These are phyloP conservation scores for Cystofilobasidium bisporidii DNA, from an alignment of 768 basidiomycete genomes.

Conservation along the genomic window DNA sequence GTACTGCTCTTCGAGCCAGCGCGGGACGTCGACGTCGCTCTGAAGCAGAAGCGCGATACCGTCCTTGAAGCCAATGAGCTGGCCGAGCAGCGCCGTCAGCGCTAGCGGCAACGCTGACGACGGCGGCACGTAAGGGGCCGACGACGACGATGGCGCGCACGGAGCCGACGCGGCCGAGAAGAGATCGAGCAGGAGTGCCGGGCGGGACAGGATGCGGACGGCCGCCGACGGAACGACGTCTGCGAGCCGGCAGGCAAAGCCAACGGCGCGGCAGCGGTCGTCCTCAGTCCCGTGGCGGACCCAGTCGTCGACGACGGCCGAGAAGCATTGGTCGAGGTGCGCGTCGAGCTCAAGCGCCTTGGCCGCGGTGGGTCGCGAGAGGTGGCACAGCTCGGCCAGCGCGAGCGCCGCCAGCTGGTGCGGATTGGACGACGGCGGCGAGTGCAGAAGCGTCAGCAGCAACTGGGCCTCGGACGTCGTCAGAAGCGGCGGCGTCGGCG, in stretches of 20 bases:
- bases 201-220: not conserved
- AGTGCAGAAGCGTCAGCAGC: not conserved
- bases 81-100: not conserved
- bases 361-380: not conserved
- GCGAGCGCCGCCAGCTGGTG: conserved; percentile 5
- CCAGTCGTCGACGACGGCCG: conserved; percentile 4
- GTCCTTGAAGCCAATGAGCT: conserved; percentile 5
- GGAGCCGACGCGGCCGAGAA: not conserved
- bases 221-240: not conserved
- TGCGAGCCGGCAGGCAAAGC: not conserved
- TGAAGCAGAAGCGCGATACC: not conserved
- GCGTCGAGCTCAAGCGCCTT: conserved; percentile 1
- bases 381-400: conserved; percentile 8
- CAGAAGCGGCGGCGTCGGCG: not conserved
- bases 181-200: not conserved
- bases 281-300: not conserved
- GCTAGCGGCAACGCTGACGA: not conserved
- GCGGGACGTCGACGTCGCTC: conserved; percentile 7
- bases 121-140: not conserved
- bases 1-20: conserved; percentile 9
- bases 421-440: conserved; percentile 2
- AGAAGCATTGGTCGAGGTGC: not conserved
- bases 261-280: not conserved
- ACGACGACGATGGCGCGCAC: not conserved
- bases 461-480: not conserved